A percentile compares a stretch with the other conserved stretches of the same genome.
Conservation (phyloP, 208 protist genomes). For the Crithidia expoeki region DNA sequence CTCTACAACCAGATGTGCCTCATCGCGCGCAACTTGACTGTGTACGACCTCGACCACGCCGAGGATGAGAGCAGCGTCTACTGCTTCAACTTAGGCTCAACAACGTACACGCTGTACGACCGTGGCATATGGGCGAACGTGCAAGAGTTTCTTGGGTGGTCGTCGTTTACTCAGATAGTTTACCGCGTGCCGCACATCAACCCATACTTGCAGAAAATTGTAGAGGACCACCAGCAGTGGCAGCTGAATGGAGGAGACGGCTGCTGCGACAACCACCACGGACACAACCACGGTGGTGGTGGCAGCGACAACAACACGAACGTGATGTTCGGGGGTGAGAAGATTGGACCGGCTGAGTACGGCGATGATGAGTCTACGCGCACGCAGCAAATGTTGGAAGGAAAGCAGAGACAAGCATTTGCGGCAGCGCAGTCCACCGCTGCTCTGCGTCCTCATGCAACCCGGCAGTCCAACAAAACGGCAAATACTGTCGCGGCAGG, state of each 20-base stretch:
- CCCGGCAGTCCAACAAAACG: too few relatives aligned
- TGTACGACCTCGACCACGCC: slow-evolving; percentile 64
- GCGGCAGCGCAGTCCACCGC: slow-evolving; percentile 20
- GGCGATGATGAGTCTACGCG: slow-evolving; percentile 16
- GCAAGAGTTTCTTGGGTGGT: slow-evolving; percentile 44
- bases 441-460: too few relatives aligned
- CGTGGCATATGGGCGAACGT: slow-evolving; percentile 51
- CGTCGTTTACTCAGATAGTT: slow-evolving; percentile 32
- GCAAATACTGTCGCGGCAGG: neutral
- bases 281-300: slow-evolving; percentile 8
- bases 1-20: slow-evolving; percentile 49
- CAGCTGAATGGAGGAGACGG: slow-evolving; percentile 29
- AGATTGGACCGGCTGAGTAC: slow-evolving; percentile 1
- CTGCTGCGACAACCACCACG: slow-evolving; percentile 23
- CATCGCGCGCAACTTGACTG: slow-evolving; percentile 69
- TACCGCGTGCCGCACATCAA: slow-evolving; percentile 71
- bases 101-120: slow-evolving; percentile 77
- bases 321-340: neutral
- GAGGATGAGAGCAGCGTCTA: slow-evolving; percentile 62
- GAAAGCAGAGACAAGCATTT: slow-evolving; percentile 29
- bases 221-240: slow-evolving; percentile 57
- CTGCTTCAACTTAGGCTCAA: slow-evolving; percentile 64
- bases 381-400: slow-evolving; percentile 21
- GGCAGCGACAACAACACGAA: slow-evolving; percentile 2
- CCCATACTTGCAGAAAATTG: slow-evolving; percentile 41